These are phyloP conservation scores for Lepiota brunneoincarnata DNA, from an alignment of 768 basidiomycete species.

Conservation along the genomic window DNA sequence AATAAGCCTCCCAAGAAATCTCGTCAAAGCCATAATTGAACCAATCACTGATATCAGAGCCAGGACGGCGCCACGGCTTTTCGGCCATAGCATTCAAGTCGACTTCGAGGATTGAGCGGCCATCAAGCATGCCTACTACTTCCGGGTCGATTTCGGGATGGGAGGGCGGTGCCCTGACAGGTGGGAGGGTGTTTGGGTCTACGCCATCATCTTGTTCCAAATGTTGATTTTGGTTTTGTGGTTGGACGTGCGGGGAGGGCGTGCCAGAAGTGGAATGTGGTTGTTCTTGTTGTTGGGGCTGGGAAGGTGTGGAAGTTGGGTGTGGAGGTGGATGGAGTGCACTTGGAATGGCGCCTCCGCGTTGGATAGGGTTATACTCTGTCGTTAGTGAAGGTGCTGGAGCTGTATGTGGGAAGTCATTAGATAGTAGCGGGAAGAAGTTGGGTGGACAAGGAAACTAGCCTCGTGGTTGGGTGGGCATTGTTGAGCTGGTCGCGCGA, in stretches of 20 bases:
- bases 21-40: conserved; percentile 99
- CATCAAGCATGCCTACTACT: conserved; percentile 62
- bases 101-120: conserved; percentile 80
- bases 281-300: conserved; percentile 17
- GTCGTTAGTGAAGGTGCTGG: conserved; percentile 67
- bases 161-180: conserved; percentile 70
- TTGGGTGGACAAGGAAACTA: not conserved
- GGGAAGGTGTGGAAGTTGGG: conserved; percentile 2
- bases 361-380: conserved; percentile 75
- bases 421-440: not conserved
- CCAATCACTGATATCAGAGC: conserved; percentile 94
- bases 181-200: conserved; percentile 64
- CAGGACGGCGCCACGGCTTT: conserved; percentile 90
- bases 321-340: conserved; percentile 16
- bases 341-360: conserved; percentile 42
- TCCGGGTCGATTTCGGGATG: conserved; percentile 77
- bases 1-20: conserved; percentile 91
- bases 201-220: conserved; percentile 51
- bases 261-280: conserved; percentile 9
- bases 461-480: conserved; percentile 19
- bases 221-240: conserved; percentile 10
- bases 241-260: conserved; percentile 2
- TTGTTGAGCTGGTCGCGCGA: conserved; percentile 15
- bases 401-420: conserved; percentile 29
- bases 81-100: conserved; percentile 73